Evolutionary conservation across 768 basidiomycete genomes (phyloP).

Genomic region (Hydnomerulius pinastri): DNA sequence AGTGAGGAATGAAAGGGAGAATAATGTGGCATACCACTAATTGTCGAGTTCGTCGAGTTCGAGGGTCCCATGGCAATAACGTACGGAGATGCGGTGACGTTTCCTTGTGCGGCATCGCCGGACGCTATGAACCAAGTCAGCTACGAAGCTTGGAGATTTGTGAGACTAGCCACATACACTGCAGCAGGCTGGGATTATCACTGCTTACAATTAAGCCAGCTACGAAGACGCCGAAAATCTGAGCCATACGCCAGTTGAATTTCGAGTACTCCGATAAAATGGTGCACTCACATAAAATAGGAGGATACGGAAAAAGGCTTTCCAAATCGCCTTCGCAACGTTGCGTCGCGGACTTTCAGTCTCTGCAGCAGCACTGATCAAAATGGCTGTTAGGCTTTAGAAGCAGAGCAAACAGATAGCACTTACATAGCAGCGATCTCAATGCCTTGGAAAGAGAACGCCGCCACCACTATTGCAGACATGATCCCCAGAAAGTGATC

Average conservation of each 20-base stretch:
- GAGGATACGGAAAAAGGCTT: slow-evolving; percentile 80
- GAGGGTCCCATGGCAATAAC: neutral
- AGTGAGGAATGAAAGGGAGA: no score
- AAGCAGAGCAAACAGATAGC: slow-evolving; percentile 7
- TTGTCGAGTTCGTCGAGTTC: no score
- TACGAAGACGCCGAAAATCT: slow-evolving; percentile 67
- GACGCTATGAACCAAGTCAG: no score
- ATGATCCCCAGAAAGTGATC: slow-evolving; percentile 34
- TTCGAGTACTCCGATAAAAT: no score
- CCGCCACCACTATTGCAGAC: slow-evolving; percentile 55
- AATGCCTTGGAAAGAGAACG: slow-evolving; percentile 58
- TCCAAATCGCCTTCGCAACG: slow-evolving; percentile 70
- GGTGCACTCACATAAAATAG: slow-evolving; percentile 62
- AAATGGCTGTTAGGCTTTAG: neutral
- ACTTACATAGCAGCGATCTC: slow-evolving; percentile 41
- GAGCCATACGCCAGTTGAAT: no score
- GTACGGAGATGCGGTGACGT: neutral
- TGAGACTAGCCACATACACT: neutral
- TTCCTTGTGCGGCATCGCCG: neutral
- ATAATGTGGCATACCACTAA: no score
- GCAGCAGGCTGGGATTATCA: slow-evolving; percentile 27
- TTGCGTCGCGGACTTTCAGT: slow-evolving; percentile 77
- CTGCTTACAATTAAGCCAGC: slow-evolving; percentile 77
- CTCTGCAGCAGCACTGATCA: slow-evolving; percentile 67
- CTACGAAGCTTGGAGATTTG: neutral